phyloP scores from a whole-genome alignment of 2,329 filamentous ascomycete species.

The Nannizzia gypsea region DNA sequence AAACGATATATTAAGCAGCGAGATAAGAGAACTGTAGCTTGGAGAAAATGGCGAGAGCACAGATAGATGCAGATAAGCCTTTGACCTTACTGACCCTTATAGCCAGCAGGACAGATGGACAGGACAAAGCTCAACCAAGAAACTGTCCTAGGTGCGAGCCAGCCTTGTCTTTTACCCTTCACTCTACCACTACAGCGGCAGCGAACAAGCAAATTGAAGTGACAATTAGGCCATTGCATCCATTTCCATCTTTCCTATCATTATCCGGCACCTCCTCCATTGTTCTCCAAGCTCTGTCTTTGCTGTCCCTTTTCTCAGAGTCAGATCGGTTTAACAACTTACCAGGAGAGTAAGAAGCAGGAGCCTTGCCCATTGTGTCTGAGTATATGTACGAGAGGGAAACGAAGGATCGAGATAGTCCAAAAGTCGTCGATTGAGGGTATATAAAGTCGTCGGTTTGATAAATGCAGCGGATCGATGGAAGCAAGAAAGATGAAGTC shows the following conservation, averaged over 20 bases:
- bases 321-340: slow-evolving; percentile 20
- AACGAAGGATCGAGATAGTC: slow-evolving; percentile 16
- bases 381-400: slow-evolving; percentile 4
- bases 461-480: slow-evolving; percentile 9
- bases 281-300: background rate
- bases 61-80: background rate
- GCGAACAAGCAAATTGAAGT: background rate
- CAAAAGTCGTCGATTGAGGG: slow-evolving; percentile 21
- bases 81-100: background rate
- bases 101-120: background rate
- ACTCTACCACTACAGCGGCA: background rate
- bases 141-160: background rate
- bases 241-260: background rate
- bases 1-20: too few species aligned
- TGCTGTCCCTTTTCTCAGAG: background rate
- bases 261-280: background rate
- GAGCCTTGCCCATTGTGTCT: slow-evolving; percentile 34
- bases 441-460: slow-evolving; percentile 11
- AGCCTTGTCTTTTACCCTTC: background rate
- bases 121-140: background rate
- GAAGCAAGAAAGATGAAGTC: slow-evolving; percentile 9
- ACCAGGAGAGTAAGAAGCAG: slow-evolving; percentile 33
- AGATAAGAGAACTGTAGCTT: background rate
- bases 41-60: background rate
- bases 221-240: too few species aligned